phyloP scores from a whole-genome alignment of 2,329 filamentous ascomycete genomes.

The Pseudogymnoascus sp. region DNA sequence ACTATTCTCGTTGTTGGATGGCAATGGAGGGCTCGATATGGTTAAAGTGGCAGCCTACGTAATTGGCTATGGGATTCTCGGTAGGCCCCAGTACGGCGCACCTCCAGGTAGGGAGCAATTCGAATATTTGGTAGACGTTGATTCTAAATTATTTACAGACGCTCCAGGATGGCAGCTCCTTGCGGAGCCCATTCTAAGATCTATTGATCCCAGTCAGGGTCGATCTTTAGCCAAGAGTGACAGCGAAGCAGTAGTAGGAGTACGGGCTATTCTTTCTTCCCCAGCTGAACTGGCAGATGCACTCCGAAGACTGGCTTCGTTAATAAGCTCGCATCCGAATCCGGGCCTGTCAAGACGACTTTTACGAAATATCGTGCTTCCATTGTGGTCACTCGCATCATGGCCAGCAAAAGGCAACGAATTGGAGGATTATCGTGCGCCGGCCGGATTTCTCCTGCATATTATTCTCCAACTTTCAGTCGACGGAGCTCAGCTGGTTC shows the following conservation, averaged over 20 bases:
- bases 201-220: constrained; percentile 37
- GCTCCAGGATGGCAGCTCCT: constrained; percentile 55
- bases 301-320: constrained; percentile 45
- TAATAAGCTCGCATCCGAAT: constrained; percentile 58
- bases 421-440: constrained; percentile 35
- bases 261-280: constrained; percentile 38
- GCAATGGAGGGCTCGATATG: constrained; percentile 48
- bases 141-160: constrained; percentile 30
- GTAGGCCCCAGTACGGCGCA: constrained; percentile 54
- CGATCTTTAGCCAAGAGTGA: not conserved
- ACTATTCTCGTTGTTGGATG: constrained; percentile 54
- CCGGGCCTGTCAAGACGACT: constrained; percentile 57
- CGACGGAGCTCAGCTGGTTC: constrained; percentile 40
- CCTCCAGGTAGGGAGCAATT: constrained; percentile 39
- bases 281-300: constrained; percentile 41
- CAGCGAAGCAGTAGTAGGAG: constrained; percentile 35
- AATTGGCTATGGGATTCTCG: constrained; percentile 60
- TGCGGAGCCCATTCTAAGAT: constrained; percentile 47
- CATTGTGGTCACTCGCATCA: constrained; percentile 56
- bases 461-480: constrained; percentile 52
- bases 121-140: not conserved
- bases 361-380: constrained; percentile 48
- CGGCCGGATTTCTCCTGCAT: constrained; percentile 44
- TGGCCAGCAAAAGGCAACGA: constrained; percentile 35
- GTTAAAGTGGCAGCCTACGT: constrained; percentile 53